A percentile compares a stretch with the other conserved stretches of the same genome.
These are phyloP conservation scores for Salix purpurea DNA, from an alignment of 345 rosid species.

Conservation along the genomic window DNA sequence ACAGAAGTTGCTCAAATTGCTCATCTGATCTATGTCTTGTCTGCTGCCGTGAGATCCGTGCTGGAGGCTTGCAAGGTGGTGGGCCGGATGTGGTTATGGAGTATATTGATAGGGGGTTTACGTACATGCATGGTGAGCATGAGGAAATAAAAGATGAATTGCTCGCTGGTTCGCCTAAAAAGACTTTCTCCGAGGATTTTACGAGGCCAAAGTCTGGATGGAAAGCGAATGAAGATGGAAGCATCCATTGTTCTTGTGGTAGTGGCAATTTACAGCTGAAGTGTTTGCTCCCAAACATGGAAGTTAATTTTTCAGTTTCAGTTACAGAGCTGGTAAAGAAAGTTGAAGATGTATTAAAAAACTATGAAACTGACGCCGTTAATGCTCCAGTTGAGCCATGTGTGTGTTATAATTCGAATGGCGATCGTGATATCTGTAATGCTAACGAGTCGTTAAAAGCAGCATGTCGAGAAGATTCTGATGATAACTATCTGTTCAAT, in stretches of 20 bases:
- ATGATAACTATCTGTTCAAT: conserved; percentile 51
- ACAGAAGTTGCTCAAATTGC: conserved; percentile 23
- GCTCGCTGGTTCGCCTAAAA: not conserved
- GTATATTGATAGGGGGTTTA: conserved; percentile 21
- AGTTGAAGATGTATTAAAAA: conserved; percentile 24
- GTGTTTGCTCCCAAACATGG: conserved; percentile 27
- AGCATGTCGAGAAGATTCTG: conserved; percentile 44
- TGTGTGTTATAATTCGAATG: conserved; percentile 38
- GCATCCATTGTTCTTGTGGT: conserved; percentile 58
- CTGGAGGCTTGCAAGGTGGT: conserved; percentile 9
- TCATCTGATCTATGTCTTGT: conserved; percentile 25
- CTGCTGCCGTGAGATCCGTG: conserved; percentile 28
- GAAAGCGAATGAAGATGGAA: conserved; percentile 50
- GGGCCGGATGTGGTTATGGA: conserved; percentile 9
- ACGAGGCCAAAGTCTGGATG: conserved; percentile 23
- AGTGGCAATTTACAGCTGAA: conserved; percentile 33
- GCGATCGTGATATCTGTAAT: conserved; percentile 22
- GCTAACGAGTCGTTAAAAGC: conserved; percentile 37
- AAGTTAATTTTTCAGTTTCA: not conserved
- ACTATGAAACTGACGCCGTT: not conserved
- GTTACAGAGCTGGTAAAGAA: conserved; percentile 38
- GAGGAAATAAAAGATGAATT: not conserved
- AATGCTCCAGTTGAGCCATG: conserved; percentile 24
- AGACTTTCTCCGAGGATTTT: conserved; percentile 2
- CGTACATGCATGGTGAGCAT: conserved; percentile 12